Evolutionary conservation across 1,284 basidiomycete genomes (phyloP), one percentile per base, ranked within the genome.

Genomic region (Inonotus hispidus): DNA sequence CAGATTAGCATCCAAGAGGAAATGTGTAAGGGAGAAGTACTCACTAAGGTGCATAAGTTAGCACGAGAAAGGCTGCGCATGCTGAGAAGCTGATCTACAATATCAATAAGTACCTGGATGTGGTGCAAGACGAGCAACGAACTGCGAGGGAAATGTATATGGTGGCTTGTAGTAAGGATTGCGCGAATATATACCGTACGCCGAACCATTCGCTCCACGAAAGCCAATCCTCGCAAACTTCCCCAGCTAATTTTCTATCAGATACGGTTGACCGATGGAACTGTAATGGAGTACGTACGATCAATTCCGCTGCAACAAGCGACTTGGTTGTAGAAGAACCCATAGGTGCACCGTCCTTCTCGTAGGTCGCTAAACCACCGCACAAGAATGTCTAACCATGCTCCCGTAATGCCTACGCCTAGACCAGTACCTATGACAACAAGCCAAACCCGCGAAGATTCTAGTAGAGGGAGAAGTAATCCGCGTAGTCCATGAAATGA

Each of bases 231-330:
- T 72, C 73, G 69, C 89, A 92, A n/a, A 82, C 68, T 67, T 90
- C 87, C 32, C 86, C 84, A 54, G 86, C 88, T 90, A 66, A 27
- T 47, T 50, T 49, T 56, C 58, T 53, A 39, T 14, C 58, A 3
- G 58, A 49, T 11, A 45, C n/a, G 25, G 55, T 2, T 13, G n/a
- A 39, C 53, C 46, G 19, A 58, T 14, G 13, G 46, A n/a, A n/a
- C n/a, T n/a, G 3, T 10, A 7, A n/a, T n/a, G 8, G 25, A 6
- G 7, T 41, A 77, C 86, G 66, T 68, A 90, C 88, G 78, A 68
- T 87, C 84, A 41, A 90, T 69, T n/a, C 87, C 87, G 63, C 81
- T 83, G 72, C 88, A 91, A 67, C 89, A 92, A 16, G 83, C 75
- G 35, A 84, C 82, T 68, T 85, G 82, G 66, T 88, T 89, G 71